Conservation (phyloP, 768 basidiomycete species). For the Cystoderma amianthinum region DNA sequence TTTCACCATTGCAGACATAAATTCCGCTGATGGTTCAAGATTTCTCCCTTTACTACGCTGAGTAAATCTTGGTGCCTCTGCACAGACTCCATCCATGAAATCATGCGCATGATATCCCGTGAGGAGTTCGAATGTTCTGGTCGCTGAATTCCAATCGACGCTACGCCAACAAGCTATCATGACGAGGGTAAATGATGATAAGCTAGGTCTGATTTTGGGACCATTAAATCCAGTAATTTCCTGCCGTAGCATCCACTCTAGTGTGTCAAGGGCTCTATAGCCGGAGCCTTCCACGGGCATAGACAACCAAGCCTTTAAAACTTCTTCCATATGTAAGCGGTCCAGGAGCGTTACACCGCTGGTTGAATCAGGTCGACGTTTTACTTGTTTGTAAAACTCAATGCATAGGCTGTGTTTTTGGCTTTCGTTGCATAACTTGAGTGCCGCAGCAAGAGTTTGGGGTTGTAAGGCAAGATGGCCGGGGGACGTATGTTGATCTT, state of each 20-base stretch:
- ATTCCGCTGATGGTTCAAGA: constrained; percentile 41
- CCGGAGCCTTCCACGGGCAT: constrained; percentile 31
- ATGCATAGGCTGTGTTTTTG: constrained; percentile 39
- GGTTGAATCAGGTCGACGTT: constrained; percentile 31
- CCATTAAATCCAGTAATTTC: constrained; percentile 38
- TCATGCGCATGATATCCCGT: constrained; percentile 55
- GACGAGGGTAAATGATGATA: constrained; percentile 53
- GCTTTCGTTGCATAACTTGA: constrained; percentile 48
- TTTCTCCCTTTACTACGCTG: constrained; percentile 35
- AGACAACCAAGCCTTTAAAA: constrained; percentile 48
- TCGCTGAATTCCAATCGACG: constrained; percentile 54
- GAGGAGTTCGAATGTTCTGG: constrained; percentile 62
- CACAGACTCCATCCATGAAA: constrained; percentile 41
- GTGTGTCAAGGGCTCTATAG: constrained; percentile 42
- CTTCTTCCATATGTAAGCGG: constrained; percentile 51
- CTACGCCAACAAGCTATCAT: constrained; percentile 58
- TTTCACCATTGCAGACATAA: constrained; percentile 49
- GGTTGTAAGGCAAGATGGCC: constrained; percentile 34
- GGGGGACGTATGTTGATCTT: constrained; percentile 24
- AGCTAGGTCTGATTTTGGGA: constrained; percentile 37
- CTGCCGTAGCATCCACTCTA: constrained; percentile 67
- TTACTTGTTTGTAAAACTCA: constrained; percentile 55
- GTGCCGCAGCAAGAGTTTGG: constrained; percentile 44
- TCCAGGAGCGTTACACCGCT: constrained; percentile 37
- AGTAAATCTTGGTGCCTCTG: constrained; percentile 28